These are phyloP conservation scores for Erodium maritimum DNA, from an alignment of 345 rosid species.

Conservation along the genomic window DNA sequence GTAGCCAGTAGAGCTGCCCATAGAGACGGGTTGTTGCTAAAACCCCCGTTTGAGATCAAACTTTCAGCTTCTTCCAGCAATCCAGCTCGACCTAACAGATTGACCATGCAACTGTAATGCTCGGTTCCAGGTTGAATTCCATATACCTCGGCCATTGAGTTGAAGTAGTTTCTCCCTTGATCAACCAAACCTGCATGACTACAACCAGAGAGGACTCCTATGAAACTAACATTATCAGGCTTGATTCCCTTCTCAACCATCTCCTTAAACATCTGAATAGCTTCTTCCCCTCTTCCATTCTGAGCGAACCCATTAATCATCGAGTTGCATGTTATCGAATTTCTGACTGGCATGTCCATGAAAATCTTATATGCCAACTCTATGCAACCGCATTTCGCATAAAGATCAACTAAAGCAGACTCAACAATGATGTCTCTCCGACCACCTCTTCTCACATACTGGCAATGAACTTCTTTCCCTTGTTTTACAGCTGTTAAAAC, in stretches of 20 bases:
- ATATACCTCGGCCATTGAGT: slow-evolving; percentile 34
- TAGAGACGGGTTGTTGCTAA: slow-evolving; percentile 49
- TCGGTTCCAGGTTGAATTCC: slow-evolving; percentile 59
- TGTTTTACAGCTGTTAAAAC: slow-evolving; percentile 60
- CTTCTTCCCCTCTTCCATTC: slow-evolving; percentile 68
- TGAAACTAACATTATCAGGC: slow-evolving; percentile 70
- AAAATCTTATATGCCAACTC: slow-evolving; percentile 48
- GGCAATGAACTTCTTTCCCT: slow-evolving; percentile 89
- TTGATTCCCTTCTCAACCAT: slow-evolving; percentile 42
- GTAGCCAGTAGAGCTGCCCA: slow-evolving; percentile 92
- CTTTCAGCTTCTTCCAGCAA: slow-evolving; percentile 71
- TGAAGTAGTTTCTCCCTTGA: slow-evolving; percentile 46
- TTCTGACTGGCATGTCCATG: slow-evolving; percentile 34
- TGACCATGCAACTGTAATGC: slow-evolving; percentile 86
- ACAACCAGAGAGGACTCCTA: slow-evolving; percentile 81
- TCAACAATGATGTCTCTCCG: slow-evolving; percentile 61
- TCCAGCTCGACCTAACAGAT: slow-evolving; percentile 84
- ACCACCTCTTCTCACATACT: slow-evolving; percentile 66
- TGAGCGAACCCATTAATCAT: slow-evolving; percentile 80
- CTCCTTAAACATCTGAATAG: slow-evolving; percentile 44
- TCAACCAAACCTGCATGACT: slow-evolving; percentile 70
- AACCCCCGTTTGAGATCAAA: slow-evolving; percentile 48
- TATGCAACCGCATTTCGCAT: slow-evolving; percentile 75
- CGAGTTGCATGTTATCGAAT: slow-evolving; percentile 76
- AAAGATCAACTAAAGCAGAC: slow-evolving; percentile 82